Base-by-base conservation (phyloP, 176 grass and related monocot genomes). In the Hyparrhenia diplandra region DNA sequence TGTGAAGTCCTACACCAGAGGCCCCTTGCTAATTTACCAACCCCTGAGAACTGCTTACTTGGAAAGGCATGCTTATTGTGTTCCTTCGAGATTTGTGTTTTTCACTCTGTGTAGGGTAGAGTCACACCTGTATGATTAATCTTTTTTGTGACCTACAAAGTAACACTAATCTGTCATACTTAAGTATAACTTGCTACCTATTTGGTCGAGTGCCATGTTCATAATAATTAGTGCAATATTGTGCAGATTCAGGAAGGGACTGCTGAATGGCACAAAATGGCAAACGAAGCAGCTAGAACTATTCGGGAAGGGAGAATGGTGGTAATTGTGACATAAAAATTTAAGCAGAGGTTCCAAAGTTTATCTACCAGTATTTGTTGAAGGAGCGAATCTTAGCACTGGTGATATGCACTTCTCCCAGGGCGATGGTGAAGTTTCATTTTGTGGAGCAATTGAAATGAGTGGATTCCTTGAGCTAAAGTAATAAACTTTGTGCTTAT, bases 381-480 rank as follows among this genome's bases (percentile, higher is more conserved):
- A 94, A 54, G 95, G 95, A 71, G 92, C 88, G 68, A 98, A 94
- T 87, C 85, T 98, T 49, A 94, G 95, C 80, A 91, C 88, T 35
- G 92, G 92, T 62, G 95, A 98, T 55, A 91, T 93, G 95, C 92
- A 98, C 72, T 98, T 98, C 64, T 95, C 92, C 47, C 95, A 98
- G 76, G 95, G 90, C 3, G 88, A 98, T 43, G 95, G 92, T 28
- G 95, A 98, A 87, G 78, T 98, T 59, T 92, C 92, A 28, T 95
- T 98, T 69, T 95, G 95, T 79, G 95, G 95, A 84, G 92, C 95
- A 69, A 98, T 98, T 72, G 92, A 98, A 83, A 98, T 98, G 95
- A 98, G 95, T 79, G 95, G 95, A 80, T 98, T 95, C 84, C 83
- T 98, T 76, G 90, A 98, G 80, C 92, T 98, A 13, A 95, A 98